These are phyloP conservation scores for Pestalotiopsis sp. DNA, from an alignment of 2,329 filamentous ascomycete genomes.

Conservation along the genomic window DNA sequence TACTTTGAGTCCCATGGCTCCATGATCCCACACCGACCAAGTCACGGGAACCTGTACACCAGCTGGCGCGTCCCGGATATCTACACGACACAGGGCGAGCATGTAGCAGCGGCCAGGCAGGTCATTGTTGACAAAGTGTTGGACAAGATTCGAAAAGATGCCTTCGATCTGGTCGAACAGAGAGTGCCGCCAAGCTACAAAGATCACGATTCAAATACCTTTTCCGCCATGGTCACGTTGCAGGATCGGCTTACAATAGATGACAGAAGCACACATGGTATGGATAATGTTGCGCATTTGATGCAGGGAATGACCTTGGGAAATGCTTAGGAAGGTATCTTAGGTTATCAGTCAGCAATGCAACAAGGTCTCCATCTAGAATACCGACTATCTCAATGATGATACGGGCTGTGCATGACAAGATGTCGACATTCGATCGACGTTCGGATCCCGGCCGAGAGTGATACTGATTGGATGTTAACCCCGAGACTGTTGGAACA, in stretches of 20 bases:
- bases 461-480: too few species aligned
- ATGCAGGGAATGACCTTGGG: background rate
- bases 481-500: background rate
- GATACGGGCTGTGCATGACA: too few species aligned
- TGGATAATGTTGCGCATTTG: background rate
- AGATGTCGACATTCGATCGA: too few species aligned
- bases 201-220: background rate
- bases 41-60: constrained; percentile 23
- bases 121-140: constrained; percentile 14
- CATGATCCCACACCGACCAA: constrained; percentile 15
- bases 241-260: background rate
- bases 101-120: background rate
- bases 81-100: background rate
- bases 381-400: too few species aligned
- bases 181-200: background rate
- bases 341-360: background rate
- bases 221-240: background rate
- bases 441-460: too few species aligned
- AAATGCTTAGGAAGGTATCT: background rate
- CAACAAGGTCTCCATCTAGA: background rate
- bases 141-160: constrained; percentile 9
- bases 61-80: constrained; percentile 23
- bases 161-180: constrained; percentile 3
- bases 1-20: constrained; percentile 20
- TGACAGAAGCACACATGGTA: background rate